Conservation (phyloP, 306 rosid species). For the Hippophae tibetana region DNA sequence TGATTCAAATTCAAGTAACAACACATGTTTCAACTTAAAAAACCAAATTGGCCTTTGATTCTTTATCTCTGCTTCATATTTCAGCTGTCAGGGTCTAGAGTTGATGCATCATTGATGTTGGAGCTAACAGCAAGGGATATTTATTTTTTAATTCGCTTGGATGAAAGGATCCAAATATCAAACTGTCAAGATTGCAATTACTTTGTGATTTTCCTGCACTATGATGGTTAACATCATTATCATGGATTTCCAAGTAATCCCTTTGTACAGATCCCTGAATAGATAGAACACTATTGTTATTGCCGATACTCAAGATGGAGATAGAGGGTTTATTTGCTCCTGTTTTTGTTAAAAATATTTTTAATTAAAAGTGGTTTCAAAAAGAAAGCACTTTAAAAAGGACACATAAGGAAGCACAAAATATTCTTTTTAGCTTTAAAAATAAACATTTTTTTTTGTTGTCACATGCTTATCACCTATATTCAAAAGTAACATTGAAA, state of each 20-base stretch:
- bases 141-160: background rate
- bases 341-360: no score
- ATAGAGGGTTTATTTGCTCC: no score
- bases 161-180: background rate
- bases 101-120: background rate
- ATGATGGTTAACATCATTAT: background rate
- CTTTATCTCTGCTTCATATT: background rate
- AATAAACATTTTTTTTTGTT: no score
- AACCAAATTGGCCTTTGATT: slow-evolving; percentile 19
- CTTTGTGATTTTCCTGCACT: background rate
- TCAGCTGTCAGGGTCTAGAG: background rate
- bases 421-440: no score
- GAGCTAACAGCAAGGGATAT: background rate
- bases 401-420: no score
- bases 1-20: no score
- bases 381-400: no score
- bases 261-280: background rate
- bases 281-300: background rate
- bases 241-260: background rate
- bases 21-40: background rate
- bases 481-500: no score
- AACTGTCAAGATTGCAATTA: background rate
- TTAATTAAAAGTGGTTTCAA: no score
- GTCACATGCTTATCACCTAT: no score
- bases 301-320: no score